These are phyloP conservation scores for Diutina sp. DNA, from an alignment of 1,139 yeast species.

Conservation along the genomic window DNA sequence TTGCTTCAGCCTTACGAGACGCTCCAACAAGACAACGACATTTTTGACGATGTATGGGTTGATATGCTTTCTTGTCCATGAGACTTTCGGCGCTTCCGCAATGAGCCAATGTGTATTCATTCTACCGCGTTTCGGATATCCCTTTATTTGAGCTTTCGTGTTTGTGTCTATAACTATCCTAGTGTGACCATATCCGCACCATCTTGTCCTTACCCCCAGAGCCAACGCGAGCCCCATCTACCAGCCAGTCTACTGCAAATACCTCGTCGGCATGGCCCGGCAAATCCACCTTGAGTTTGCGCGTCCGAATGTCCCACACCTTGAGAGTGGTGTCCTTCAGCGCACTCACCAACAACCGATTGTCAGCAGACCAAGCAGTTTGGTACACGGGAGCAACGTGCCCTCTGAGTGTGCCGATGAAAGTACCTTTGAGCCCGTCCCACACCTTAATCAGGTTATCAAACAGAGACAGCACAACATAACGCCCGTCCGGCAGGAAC, in stretches of 20 bases:
- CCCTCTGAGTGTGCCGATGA: constrained; percentile 82
- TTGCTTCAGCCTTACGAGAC: background rate
- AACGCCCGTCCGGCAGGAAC: constrained; percentile 91
- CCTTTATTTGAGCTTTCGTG: background rate
- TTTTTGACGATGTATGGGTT: background rate
- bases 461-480: constrained; percentile 84
- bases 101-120: background rate
- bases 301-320: constrained; percentile 89
- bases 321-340: constrained; percentile 95
- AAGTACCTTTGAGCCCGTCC: constrained; percentile 92
- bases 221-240: constrained; percentile 84
- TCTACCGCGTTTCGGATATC: too few relatives aligned
- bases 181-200: constrained; percentile 88
- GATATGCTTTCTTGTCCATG: background rate
- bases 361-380: constrained; percentile 98
- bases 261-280: constrained; percentile 97
- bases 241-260: constrained; percentile 96
- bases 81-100: background rate
- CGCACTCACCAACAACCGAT: constrained; percentile 79
- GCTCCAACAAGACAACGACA: background rate
- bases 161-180: constrained; percentile 7
- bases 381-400: constrained; percentile 98
- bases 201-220: constrained; percentile 96
- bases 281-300: constrained; percentile 73
- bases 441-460: constrained; percentile 91